Conservation (phyloP, 2,329 filamentous ascomycete genomes). For the Paecilomyces formosus region DNA sequence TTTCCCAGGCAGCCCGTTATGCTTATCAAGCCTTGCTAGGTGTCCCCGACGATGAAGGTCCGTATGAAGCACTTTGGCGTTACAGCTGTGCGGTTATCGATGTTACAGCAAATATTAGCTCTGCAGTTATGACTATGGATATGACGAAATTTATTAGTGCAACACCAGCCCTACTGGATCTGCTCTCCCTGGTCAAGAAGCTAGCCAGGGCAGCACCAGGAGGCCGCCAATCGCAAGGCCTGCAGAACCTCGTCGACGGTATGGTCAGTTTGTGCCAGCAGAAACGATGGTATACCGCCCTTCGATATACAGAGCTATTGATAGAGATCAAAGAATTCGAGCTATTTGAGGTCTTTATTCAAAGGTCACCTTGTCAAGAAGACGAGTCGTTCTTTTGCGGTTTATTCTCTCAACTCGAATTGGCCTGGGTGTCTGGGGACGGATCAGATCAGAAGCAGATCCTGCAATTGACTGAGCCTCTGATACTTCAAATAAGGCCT, state of each 20-base stretch:
- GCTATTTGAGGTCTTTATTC: neutral
- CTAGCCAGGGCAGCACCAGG: neutral
- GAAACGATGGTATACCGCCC: neutral
- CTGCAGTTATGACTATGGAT: neutral
- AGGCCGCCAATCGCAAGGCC: neutral
- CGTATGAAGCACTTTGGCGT: constrained; percentile 2
- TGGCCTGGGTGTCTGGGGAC: neutral
- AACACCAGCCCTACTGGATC: neutral
- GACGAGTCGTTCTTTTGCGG: neutral
- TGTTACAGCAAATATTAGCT: constrained; percentile 1
- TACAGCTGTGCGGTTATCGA: neutral
- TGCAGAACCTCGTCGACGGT: neutral
- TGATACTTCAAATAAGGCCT: neutral
- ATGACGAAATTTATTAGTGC: neutral
- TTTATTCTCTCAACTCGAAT: neutral
- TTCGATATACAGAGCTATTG: constrained; percentile 1
- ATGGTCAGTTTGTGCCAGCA: neutral
- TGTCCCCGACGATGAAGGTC: constrained; percentile 3
- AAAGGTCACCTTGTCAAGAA: neutral
- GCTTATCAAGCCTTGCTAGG: constrained; percentile 1
- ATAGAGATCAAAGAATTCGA: neutral
- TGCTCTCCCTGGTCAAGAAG: neutral
- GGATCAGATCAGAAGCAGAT: neutral
- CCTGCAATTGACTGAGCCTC: neutral
- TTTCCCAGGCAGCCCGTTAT: constrained; percentile 3